Conservation (phyloP, 192 early-diverging fungal species). For the Spizellomyces sp. region DNA sequence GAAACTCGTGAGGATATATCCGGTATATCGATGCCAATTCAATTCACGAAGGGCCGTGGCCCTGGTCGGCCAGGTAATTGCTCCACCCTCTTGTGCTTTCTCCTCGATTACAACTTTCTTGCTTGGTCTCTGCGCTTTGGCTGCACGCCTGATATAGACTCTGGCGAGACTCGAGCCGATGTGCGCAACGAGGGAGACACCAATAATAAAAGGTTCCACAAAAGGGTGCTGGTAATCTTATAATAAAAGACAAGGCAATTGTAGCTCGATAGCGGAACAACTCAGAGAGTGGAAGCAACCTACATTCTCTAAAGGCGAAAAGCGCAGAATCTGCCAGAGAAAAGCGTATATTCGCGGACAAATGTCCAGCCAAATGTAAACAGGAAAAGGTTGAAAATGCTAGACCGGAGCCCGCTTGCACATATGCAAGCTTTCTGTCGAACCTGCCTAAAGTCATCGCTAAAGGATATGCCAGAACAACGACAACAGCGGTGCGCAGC, state of each 20-base stretch:
- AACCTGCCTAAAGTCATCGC: background rate
- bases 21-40: conserved; percentile 18
- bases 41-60: conserved; percentile 8
- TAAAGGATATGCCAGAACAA: background rate
- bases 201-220: conserved; percentile 24
- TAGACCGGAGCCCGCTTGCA: conserved; percentile 24
- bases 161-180: conserved; percentile 1
- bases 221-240: conserved; percentile 30
- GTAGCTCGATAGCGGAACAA: too few species aligned
- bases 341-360: conserved; percentile 15
- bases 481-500: too few species aligned
- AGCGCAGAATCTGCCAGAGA: conserved; percentile 19
- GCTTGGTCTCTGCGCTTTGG: background rate
- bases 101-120: background rate
- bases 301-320: conserved; percentile 24
- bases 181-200: conserved; percentile 13
- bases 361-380: conserved; percentile 32
- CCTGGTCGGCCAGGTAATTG: background rate
- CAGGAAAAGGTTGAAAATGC: conserved; percentile 26
- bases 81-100: background rate
- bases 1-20: conserved; percentile 20
- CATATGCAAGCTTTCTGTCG: conserved; percentile 5
- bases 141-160: background rate
- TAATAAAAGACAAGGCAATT: background rate
- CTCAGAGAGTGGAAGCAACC: background rate